phyloP scores from a whole-genome alignment of 441 rosid genomes.

The Populus hybrid region DNA sequence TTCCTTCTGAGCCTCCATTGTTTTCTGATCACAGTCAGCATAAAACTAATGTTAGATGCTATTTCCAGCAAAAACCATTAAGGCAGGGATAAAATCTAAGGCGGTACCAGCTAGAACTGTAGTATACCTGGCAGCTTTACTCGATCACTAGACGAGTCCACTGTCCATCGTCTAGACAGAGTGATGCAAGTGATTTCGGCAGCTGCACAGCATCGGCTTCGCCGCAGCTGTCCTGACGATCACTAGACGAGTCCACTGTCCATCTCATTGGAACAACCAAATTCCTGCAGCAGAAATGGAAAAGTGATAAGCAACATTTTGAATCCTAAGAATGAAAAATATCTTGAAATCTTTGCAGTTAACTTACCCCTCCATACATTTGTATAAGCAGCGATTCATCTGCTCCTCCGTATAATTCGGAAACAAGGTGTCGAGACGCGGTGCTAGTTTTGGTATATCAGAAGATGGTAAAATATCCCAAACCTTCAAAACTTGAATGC shows the following conservation, averaged over 20 bases:
- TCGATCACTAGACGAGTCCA: too few species aligned
- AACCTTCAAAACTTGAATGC: constrained; percentile 38
- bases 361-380: not conserved
- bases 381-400: constrained; percentile 1
- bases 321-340: too few species aligned
- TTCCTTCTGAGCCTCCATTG: not conserved
- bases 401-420: not conserved
- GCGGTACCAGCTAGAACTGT: not conserved
- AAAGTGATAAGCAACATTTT: too few species aligned
- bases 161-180: not conserved
- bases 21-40: not conserved
- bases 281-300: not conserved
- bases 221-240: not conserved
- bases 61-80: not conserved
- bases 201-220: not conserved
- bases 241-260: not conserved
- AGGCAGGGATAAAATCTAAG: not conserved
- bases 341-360: too few species aligned
- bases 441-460: constrained; percentile 14
- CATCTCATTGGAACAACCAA: constrained; percentile 5
- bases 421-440: constrained; percentile 17
- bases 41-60: not conserved
- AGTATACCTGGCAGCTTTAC: not conserved
- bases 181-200: not conserved
- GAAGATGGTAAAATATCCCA: constrained; percentile 41